Conservation (phyloP, 2,329 filamentous ascomycete genomes). For the Aspergillus ochraceus region DNA sequence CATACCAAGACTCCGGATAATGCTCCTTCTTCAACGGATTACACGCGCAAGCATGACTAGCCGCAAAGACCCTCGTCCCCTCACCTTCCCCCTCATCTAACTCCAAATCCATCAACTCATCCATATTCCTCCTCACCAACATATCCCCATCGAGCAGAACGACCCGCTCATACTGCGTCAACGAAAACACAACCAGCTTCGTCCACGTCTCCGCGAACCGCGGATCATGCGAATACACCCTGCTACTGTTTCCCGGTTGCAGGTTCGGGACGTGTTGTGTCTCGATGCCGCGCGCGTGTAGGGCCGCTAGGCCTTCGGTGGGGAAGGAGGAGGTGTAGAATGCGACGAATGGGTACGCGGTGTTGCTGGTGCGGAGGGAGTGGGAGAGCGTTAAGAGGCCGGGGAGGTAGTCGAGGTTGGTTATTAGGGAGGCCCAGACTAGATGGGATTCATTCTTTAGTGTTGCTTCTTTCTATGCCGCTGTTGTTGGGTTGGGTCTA, state of each 20-base stretch:
- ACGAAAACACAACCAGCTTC: slow-evolving; percentile 76
- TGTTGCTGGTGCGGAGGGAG: slow-evolving; percentile 65
- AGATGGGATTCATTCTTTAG: too few species aligned
- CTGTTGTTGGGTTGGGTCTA: too few species aligned
- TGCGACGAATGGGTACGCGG: slow-evolving; percentile 75
- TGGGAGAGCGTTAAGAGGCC: slow-evolving; percentile 80
- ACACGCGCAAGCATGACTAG: slow-evolving; percentile 22
- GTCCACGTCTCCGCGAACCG: slow-evolving; percentile 91
- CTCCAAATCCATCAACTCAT: slow-evolving; percentile 82
- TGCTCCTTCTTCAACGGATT: slow-evolving; percentile 22
- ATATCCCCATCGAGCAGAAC: slow-evolving; percentile 89
- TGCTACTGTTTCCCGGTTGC: slow-evolving; percentile 58
- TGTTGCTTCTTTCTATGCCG: too few species aligned
- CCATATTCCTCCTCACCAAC: slow-evolving; percentile 81
- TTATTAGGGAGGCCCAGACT: slow-evolving; percentile 90
- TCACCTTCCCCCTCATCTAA: slow-evolving; percentile 61
- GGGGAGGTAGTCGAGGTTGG: slow-evolving; percentile 76
- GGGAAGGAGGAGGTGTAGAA: slow-evolving; percentile 81
- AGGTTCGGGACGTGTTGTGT: slow-evolving; percentile 72
- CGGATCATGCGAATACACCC: slow-evolving; percentile 73
- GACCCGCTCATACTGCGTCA: slow-evolving; percentile 74
- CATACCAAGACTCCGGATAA: slow-evolving; percentile 41
- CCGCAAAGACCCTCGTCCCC: slow-evolving; percentile 65
- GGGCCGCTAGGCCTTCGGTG: slow-evolving; percentile 64
- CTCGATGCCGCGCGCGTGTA: slow-evolving; percentile 68